Conservation (phyloP, 371 early-diverging fungal species). For the Syncephalis fuscata region DNA sequence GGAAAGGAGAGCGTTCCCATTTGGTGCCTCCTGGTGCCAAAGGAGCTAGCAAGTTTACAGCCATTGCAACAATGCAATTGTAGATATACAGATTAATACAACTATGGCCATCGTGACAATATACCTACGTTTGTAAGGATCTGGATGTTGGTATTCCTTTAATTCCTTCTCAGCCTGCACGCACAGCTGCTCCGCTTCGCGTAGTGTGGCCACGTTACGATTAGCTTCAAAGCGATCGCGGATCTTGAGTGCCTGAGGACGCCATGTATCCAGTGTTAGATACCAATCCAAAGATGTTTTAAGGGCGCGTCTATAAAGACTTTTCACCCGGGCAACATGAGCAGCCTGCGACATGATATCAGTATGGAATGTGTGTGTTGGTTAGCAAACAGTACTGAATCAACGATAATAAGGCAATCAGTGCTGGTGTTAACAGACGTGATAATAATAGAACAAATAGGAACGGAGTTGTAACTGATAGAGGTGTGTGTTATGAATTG, state of each 20-base stretch:
- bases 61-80: too few relatives aligned
- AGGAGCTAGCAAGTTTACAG: constrained; percentile 43
- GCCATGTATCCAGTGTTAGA: constrained; percentile 53
- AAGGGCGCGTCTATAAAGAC: constrained; percentile 61
- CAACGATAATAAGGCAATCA: too few relatives aligned
- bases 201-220: constrained; percentile 42
- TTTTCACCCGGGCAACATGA: constrained; percentile 48
- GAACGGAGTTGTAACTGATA: too few relatives aligned
- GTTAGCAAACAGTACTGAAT: too few relatives aligned
- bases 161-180: constrained; percentile 48
- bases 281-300: constrained; percentile 65
- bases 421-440: too few relatives aligned
- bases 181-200: constrained; percentile 38
- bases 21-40: constrained; percentile 66
- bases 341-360: constrained; percentile 12
- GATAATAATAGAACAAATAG: too few relatives aligned
- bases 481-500: too few relatives aligned
- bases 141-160: constrained; percentile 47
- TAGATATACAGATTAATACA: too few relatives aligned
- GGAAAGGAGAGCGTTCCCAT: constrained; percentile 41
- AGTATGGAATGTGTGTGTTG: too few relatives aligned
- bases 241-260: constrained; percentile 58
- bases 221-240: constrained; percentile 58
- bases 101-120: too few relatives aligned
- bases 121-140: constrained; percentile 47